A percentile compares a stretch with the other conserved stretches of the same genome.
phyloP scores from a whole-genome alignment of 202 grass and related monocot genomes.

The Schoenoplectus triqueter region DNA sequence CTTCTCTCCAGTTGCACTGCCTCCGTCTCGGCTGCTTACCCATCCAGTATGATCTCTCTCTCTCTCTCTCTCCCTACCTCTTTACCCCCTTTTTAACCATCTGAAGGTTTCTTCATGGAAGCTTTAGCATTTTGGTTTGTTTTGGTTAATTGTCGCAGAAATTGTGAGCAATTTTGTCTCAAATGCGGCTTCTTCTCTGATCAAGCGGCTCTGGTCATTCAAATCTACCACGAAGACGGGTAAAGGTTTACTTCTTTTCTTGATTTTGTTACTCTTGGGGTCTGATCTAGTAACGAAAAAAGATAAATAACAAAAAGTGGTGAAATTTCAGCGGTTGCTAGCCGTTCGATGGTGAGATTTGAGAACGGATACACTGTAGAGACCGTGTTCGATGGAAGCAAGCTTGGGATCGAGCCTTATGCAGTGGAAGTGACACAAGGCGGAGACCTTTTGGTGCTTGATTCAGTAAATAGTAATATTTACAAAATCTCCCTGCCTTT shows the following conservation, averaged over 20 bases:
- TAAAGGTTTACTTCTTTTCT: conserved; percentile 39
- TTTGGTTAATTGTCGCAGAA: conserved; percentile 44
- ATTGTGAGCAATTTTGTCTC: conserved; percentile 61
- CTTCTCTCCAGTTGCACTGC: conserved; percentile 45
- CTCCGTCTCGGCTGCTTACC: conserved; percentile 60
- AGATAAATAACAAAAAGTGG: background rate
- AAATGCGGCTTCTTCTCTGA: conserved; percentile 61
- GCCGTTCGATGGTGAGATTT: conserved; percentile 74
- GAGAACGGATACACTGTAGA: conserved; percentile 92
- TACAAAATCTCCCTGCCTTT: conserved; percentile 77
- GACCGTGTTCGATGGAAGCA: conserved; percentile 97
- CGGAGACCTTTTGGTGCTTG: conserved; percentile 83
- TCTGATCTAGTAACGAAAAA: conserved; percentile 10
- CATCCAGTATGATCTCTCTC: conserved; percentile 59
- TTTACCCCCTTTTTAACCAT: background rate
- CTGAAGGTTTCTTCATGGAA: background rate
- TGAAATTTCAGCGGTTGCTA: conserved; percentile 44
- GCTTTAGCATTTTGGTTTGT: background rate
- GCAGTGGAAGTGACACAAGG: conserved; percentile 72
- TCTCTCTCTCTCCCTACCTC: background rate
- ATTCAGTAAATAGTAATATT: conserved; percentile 99
- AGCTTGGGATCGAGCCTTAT: conserved; percentile 93
- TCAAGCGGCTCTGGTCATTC: conserved; percentile 82
- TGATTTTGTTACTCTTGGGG: background rate
- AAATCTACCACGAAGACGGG: conserved; percentile 74